phyloP scores from a whole-genome alignment of 768 basidiomycete genomes.

The Suillus lakei region DNA sequence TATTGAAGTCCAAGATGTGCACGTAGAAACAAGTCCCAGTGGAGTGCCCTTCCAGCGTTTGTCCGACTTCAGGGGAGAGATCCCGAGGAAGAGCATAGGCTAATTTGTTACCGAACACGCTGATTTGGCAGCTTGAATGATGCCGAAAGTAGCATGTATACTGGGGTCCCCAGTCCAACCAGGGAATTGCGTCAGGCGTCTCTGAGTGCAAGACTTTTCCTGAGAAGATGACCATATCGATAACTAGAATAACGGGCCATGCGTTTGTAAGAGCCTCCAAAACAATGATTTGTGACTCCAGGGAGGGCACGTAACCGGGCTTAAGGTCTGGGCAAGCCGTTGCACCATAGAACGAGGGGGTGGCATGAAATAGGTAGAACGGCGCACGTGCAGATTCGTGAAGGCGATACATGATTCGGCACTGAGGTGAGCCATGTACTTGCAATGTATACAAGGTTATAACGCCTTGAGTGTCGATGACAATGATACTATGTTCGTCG shows the following conservation, averaged over 20 bases:
- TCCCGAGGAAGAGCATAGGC: background rate
- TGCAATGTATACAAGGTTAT: background rate
- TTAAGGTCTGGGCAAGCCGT: background rate
- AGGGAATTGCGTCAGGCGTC: background rate
- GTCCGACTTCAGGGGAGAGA: background rate
- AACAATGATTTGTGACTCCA: background rate
- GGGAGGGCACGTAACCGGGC: background rate
- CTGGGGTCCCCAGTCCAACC: background rate
- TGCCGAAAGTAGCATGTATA: background rate
- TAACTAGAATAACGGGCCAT: background rate
- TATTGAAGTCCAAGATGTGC: conserved; percentile 3
- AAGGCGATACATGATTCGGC: background rate
- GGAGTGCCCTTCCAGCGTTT: background rate
- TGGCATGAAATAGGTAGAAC: background rate
- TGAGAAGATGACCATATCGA: conserved; percentile 4
- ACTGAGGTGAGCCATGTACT: background rate
- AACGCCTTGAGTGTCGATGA: background rate
- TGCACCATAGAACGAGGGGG: background rate
- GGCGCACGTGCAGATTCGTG: background rate
- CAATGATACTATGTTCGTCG: background rate
- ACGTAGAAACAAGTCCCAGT: background rate
- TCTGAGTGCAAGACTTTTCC: background rate
- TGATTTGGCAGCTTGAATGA: background rate
- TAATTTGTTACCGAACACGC: background rate
- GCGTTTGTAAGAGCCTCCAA: background rate